phyloP scores from a whole-genome alignment of 768 basidiomycete species.

The Russula emetica region DNA sequence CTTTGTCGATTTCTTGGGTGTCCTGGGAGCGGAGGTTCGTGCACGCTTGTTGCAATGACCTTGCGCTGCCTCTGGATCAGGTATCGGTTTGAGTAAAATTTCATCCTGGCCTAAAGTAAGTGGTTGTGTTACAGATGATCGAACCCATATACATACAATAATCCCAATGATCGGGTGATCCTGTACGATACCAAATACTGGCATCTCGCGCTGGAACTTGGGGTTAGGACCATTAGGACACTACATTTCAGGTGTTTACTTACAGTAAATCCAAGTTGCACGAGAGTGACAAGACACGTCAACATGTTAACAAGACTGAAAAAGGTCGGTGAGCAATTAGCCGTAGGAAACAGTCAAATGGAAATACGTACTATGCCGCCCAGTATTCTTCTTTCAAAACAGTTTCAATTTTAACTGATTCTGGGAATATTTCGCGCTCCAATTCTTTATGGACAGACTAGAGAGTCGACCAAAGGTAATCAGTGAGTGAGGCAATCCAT shows the following conservation, averaged over 20 bases:
- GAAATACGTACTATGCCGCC: slow-evolving; percentile 57
- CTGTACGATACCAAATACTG: slow-evolving; percentile 73
- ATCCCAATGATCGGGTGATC: slow-evolving; percentile 64
- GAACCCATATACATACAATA: slow-evolving; percentile 48
- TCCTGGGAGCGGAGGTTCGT: slow-evolving; percentile 28
- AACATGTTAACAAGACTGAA: slow-evolving; percentile 71
- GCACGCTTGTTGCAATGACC: slow-evolving; percentile 24
- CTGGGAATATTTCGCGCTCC: slow-evolving; percentile 64
- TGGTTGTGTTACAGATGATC: background rate
- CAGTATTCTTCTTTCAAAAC: slow-evolving; percentile 66
- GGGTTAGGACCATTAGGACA: slow-evolving; percentile 5
- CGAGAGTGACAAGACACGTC: slow-evolving; percentile 53
- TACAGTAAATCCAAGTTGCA: slow-evolving; percentile 49
- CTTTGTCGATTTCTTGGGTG: slow-evolving; percentile 34
- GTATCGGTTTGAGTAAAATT: slow-evolving; percentile 33
- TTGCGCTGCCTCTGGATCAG: slow-evolving; percentile 12
- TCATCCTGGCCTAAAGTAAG: slow-evolving; percentile 46
- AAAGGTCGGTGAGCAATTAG: background rate
- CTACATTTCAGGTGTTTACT: slow-evolving; percentile 7
- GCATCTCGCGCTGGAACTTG: slow-evolving; percentile 65
- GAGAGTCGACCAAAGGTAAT: background rate
- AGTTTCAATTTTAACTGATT: slow-evolving; percentile 49
- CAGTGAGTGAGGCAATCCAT: background rate
- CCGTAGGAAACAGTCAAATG: background rate
- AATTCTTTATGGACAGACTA: slow-evolving; percentile 73